A percentile compares a stretch with the other conserved stretches of the same genome.
These are phyloP conservation scores for Violaceomyces palustris DNA, from an alignment of 1,284 basidiomycete genomes.

Conservation along the genomic window DNA sequence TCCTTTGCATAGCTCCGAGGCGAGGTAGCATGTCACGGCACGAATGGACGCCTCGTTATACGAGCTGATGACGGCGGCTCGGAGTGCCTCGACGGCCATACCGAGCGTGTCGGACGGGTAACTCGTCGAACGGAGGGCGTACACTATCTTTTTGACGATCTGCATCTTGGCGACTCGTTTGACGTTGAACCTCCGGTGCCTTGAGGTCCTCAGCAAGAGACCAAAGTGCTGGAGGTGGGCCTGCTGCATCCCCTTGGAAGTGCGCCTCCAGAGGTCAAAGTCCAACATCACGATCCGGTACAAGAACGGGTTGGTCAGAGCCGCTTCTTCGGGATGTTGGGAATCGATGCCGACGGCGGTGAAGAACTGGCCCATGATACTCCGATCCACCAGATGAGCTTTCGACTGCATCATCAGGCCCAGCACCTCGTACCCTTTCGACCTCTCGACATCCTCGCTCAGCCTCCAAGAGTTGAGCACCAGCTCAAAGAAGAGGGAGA, in stretches of 20 bases:
- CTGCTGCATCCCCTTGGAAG: conserved; percentile 65
- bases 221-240: conserved; percentile 75
- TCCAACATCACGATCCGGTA: conserved; percentile 80
- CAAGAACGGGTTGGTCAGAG: conserved; percentile 71
- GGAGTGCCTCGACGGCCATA: conserved; percentile 9
- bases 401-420: conserved; percentile 70
- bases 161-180: conserved; percentile 51
- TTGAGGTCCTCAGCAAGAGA: conserved; percentile 67
- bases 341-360: conserved; percentile 73
- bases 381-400: conserved; percentile 68
- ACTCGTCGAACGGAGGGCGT: conserved; percentile 59
- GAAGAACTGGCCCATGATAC: conserved; percentile 71
- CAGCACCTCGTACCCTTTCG: conserved; percentile 68
- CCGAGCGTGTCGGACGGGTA: neutral
- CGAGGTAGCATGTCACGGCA: conserved; percentile 76
- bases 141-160: conserved; percentile 71
- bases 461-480: conserved; percentile 75
- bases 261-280: conserved; percentile 80
- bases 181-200: conserved; percentile 53
- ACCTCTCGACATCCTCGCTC: conserved; percentile 43
- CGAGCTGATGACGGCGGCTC: conserved; percentile 54
- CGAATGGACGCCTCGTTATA: conserved; percentile 74
- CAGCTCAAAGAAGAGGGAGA: conserved; percentile 71
- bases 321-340: conserved; percentile 51
- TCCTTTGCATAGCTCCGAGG: conserved; percentile 74